Conservation (phyloP, 177 flowering plant genomes). For the Vitis hybrid region DNA sequence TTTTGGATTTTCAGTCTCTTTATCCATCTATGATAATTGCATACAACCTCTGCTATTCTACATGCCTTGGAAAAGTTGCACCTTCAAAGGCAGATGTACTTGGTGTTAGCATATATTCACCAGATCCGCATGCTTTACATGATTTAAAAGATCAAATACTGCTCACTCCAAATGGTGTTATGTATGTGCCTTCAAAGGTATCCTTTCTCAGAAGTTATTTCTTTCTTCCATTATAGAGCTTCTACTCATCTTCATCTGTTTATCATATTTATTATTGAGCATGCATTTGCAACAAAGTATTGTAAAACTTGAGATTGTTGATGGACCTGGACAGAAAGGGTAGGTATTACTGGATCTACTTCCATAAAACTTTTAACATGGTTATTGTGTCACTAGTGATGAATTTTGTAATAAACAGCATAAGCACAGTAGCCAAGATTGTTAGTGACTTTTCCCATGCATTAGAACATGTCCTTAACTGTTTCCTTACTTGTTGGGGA, state of each 20-base stretch:
- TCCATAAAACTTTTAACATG: too few relatives aligned
- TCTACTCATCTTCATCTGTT: background rate
- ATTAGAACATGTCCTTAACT: too few relatives aligned
- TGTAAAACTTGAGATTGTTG: background rate
- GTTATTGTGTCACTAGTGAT: too few relatives aligned
- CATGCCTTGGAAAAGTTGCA: slow-evolving; percentile 81
- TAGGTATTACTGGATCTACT: background rate
- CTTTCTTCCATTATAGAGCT: background rate
- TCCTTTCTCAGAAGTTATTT: background rate
- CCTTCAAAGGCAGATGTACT: slow-evolving; percentile 64
- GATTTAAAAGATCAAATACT: slow-evolving; percentile 52
- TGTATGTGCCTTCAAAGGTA: slow-evolving; percentile 84
- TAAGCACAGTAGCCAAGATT: too few relatives aligned
- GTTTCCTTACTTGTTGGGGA: too few relatives aligned
- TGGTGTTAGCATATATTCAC: slow-evolving; percentile 78
- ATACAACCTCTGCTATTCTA: slow-evolving; percentile 91
- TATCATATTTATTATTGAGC: background rate
- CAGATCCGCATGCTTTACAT: slow-evolving; percentile 44
- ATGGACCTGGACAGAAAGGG: background rate
- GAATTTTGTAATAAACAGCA: too few relatives aligned
- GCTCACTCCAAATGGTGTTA: slow-evolving; percentile 89
- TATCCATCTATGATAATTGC: slow-evolving; percentile 99
- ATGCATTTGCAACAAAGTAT: background rate
- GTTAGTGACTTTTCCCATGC: too few relatives aligned
- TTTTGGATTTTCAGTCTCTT: slow-evolving; percentile 95